Percentiles rank a stretch among this genome's conserved stretches.
phyloP scores from a whole-genome alignment of 2,329 filamentous ascomycete genomes.

The Tolypocladium cylindrosporum region DNA sequence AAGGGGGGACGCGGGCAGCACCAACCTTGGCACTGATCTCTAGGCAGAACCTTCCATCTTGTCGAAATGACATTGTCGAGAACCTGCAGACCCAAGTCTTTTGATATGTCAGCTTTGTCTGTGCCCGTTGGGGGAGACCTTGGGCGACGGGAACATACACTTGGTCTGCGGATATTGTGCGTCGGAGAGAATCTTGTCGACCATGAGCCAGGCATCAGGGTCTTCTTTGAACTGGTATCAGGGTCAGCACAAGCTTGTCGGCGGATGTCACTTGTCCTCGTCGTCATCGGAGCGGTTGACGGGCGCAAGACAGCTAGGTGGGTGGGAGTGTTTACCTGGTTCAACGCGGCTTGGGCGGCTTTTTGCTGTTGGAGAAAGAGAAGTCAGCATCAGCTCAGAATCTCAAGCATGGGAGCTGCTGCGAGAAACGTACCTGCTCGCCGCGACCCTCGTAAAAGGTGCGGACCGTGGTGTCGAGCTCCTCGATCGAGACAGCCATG shows the following conservation, averaged over 20 bases:
- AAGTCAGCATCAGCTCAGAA: constrained; percentile 24
- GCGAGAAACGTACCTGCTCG: constrained; percentile 60
- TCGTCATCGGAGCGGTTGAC: neutral
- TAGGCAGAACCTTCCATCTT: constrained; percentile 94
- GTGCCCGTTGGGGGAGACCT: neutral
- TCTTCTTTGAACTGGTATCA: constrained; percentile 86
- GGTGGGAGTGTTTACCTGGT: constrained; percentile 57
- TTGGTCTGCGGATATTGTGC: constrained; percentile 93
- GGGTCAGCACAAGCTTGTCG: constrained; percentile 6
- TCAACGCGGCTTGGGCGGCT: constrained; percentile 83
- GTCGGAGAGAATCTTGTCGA: constrained; percentile 92
- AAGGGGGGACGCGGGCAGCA: constrained; percentile 1
- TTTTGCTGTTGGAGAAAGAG: constrained; percentile 63
- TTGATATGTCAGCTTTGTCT: constrained; percentile 10
- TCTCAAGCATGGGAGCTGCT: neutral
- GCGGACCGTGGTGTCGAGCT: constrained; percentile 93
- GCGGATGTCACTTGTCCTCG: neutral
- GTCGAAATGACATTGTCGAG: constrained; percentile 98
- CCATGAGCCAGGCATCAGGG: constrained; percentile 92
- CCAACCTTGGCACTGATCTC: constrained; percentile 85
- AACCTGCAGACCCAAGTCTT: constrained; percentile 89
- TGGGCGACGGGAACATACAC: constrained; percentile 47
- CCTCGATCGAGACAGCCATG: constrained; percentile 70
- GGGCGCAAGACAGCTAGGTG: neutral
- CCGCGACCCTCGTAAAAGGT: constrained; percentile 96